These are phyloP conservation scores for Apiospora kogelbergensis DNA, from an alignment of 2,329 filamentous ascomycete species.

Conservation along the genomic window DNA sequence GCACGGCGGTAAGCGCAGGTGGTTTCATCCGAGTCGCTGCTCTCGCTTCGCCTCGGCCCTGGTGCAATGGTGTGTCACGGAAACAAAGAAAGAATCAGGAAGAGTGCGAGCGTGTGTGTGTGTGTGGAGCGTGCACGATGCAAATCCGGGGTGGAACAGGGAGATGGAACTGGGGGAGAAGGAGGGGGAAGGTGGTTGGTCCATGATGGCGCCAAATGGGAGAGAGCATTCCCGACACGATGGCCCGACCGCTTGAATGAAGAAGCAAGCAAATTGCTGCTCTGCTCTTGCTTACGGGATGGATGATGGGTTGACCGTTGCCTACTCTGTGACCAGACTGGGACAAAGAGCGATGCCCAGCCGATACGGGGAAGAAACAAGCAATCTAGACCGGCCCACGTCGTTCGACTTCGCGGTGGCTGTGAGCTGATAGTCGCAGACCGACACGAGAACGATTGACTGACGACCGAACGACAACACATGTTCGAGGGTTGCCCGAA, in stretches of 20 bases:
- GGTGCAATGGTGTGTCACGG: not conserved
- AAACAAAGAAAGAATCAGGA: too few relatives aligned
- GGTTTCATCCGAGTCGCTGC: conserved; percentile 2
- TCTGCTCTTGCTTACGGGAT: not conserved
- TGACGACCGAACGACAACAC: conserved; percentile 4
- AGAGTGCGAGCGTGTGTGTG: not conserved
- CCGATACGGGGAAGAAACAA: not conserved
- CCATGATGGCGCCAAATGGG: not conserved
- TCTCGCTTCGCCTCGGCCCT: not conserved
- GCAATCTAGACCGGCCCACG: conserved; percentile 4
- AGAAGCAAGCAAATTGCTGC: not conserved
- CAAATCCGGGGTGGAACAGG: conserved; percentile 5
- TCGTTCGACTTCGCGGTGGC: not conserved
- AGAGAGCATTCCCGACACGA: not conserved
- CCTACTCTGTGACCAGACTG: not conserved
- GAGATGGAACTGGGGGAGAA: not conserved
- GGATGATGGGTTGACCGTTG: not conserved
- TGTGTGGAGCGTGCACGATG: conserved; percentile 1
- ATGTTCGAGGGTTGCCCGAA: not conserved
- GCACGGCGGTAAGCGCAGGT: conserved; percentile 3
- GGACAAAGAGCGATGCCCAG: not conserved
- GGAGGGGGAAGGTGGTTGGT: not conserved
- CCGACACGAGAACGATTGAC: not conserved
- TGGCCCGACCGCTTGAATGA: not conserved
- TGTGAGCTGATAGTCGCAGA: not conserved